Conservation (phyloP, 345 rosid species). For the Salix arbutifolia region DNA sequence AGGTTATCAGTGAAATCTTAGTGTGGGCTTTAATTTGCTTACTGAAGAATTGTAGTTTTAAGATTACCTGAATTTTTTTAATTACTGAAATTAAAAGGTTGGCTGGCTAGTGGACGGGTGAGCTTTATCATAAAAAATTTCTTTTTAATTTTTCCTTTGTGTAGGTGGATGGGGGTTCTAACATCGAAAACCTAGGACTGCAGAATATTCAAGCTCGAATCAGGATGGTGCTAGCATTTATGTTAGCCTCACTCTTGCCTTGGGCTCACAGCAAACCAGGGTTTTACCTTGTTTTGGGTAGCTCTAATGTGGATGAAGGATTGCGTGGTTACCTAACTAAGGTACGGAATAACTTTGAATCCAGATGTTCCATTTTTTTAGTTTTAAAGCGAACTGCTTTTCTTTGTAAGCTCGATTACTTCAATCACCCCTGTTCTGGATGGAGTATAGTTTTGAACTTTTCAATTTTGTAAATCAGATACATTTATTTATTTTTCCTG, state of each 20-base stretch:
- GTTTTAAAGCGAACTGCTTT: background rate
- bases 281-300: slow-evolving; percentile 88
- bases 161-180: slow-evolving; percentile 90
- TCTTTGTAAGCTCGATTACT: background rate
- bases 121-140: background rate
- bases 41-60: background rate
- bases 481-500: background rate
- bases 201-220: slow-evolving; percentile 94
- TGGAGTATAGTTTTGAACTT: background rate
- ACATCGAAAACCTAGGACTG: slow-evolving; percentile 78
- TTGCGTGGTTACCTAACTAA: slow-evolving; percentile 92
- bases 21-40: background rate
- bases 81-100: background rate
- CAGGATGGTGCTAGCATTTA: slow-evolving; percentile 92
- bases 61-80: background rate
- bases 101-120: background rate
- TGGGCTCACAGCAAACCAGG: slow-evolving; percentile 92
- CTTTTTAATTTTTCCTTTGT: slow-evolving; percentile 13
- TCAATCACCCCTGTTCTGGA: too few relatives aligned
- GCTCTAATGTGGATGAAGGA: slow-evolving; percentile 94
- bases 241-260: slow-evolving; percentile 89
- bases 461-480: background rate
- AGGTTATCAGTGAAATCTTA: background rate
- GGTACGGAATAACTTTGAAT: slow-evolving; percentile 35
- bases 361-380: background rate